Evolutionary conservation across 2,329 filamentous ascomycete species (phyloP).

Genomic region (Monilinia fructicola): DNA sequence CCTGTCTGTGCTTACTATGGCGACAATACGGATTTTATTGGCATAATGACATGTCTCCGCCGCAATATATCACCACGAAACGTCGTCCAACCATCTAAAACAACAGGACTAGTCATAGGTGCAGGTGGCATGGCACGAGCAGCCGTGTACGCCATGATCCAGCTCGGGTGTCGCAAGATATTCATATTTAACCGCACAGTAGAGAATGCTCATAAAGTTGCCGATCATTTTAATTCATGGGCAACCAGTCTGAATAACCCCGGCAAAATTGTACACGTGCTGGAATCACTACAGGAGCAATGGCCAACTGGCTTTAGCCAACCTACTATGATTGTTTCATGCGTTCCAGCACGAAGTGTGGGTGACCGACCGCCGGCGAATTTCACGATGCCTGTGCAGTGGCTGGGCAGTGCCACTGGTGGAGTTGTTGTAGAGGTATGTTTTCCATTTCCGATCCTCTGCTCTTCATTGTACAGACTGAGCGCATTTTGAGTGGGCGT

Average conservation of each 20-base stretch:
- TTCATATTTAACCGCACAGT: constrained; percentile 71
- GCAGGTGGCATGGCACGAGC: constrained; percentile 76
- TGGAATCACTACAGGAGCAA: constrained; percentile 56
- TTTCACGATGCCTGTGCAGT: constrained; percentile 66
- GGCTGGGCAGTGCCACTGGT: constrained; percentile 71
- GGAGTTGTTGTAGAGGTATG: constrained; percentile 67
- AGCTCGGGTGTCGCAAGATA: constrained; percentile 73
- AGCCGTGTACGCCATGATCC: constrained; percentile 75
- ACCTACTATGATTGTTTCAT: constrained; percentile 74
- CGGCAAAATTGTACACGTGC: constrained; percentile 45
- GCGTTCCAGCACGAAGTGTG: constrained; percentile 70
- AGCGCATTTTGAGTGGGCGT: neutral
- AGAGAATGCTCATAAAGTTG: constrained; percentile 63
- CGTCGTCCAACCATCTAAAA: constrained; percentile 52
- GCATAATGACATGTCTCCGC: constrained; percentile 70
- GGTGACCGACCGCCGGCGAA: constrained; percentile 64
- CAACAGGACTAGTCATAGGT: constrained; percentile 58
- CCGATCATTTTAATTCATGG: constrained; percentile 64
- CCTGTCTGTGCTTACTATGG: constrained; percentile 70
- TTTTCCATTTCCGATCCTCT: neutral
- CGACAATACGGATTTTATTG: constrained; percentile 81
- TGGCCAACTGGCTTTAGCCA: constrained; percentile 65
- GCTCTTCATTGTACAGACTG: neutral
- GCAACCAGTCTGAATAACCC: constrained; percentile 36
- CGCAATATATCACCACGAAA: constrained; percentile 72